Evolutionary conservation across 2,329 filamentous ascomycete genomes (phyloP).

Genomic region (Scolecobasidium constrictum): DNA sequence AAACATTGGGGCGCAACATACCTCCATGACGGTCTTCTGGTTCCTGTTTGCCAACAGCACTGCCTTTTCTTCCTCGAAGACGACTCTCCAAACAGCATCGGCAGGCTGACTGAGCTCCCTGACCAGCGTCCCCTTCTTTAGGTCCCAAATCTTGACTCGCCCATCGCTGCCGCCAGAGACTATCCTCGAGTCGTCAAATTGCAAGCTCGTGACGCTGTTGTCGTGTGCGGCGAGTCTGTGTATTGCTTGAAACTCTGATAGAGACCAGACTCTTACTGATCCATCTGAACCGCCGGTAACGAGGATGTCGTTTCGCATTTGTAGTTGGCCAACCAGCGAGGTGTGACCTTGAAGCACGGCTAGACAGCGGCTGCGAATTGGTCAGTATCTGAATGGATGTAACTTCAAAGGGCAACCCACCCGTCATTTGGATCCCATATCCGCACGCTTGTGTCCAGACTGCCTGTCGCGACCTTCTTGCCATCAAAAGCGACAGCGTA

Average conservation of each 20-base stretch:
- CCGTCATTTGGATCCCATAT: slow-evolving; percentile 92
- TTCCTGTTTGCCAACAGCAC: slow-evolving; percentile 85
- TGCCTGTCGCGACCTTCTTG: slow-evolving; percentile 84
- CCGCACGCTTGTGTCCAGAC: slow-evolving; percentile 88
- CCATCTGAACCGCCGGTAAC: slow-evolving; percentile 96
- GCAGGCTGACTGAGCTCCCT: slow-evolving; percentile 84
- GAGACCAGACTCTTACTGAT: slow-evolving; percentile 90
- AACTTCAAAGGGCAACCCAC: slow-evolving; percentile 37
- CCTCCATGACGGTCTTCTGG: slow-evolving; percentile 93
- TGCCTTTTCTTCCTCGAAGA: slow-evolving; percentile 96
- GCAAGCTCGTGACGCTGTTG: slow-evolving; percentile 93
- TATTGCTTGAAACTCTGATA: slow-evolving; percentile 82
- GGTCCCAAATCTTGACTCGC: slow-evolving; percentile 96
- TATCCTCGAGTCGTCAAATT: slow-evolving; percentile 92
- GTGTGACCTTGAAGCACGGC: slow-evolving; percentile 95
- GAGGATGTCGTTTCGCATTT: slow-evolving; percentile 88
- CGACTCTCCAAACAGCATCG: slow-evolving; percentile 94
- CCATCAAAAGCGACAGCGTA: slow-evolving; percentile 98
- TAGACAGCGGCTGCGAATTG: slow-evolving; percentile 50
- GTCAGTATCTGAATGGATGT: slow-evolving; percentile 3
- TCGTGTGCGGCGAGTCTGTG: slow-evolving; percentile 93
- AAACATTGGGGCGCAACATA: slow-evolving; percentile 34
- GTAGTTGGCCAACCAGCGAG: slow-evolving; percentile 88
- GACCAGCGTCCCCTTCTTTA: slow-evolving; percentile 82
- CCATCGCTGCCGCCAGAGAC: slow-evolving; percentile 95